Conservation (phyloP, 345 rosid genomes). For the Trapa incisa region DNA sequence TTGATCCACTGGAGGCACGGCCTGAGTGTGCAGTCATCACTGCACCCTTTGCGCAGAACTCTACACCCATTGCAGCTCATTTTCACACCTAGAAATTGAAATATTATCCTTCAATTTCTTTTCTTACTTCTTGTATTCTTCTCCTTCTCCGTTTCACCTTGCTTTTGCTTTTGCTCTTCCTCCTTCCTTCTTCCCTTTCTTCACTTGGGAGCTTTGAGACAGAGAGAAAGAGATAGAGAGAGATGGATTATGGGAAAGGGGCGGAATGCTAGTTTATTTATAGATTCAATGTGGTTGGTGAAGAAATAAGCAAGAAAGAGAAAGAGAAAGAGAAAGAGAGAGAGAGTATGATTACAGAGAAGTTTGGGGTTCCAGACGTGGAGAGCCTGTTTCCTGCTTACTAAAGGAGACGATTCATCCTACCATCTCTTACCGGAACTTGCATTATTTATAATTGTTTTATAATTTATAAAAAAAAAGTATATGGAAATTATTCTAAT, state of each 20-base stretch:
- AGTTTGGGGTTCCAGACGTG: neutral
- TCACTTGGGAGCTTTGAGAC: neutral
- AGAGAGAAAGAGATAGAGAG: neutral
- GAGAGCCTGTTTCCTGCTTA: neutral
- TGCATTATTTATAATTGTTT: no score
- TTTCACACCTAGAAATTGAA: neutral
- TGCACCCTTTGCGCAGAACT: slow-evolving; percentile 32
- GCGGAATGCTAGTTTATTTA: neutral
- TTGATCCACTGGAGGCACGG: slow-evolving; percentile 39
- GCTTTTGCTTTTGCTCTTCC: neutral
- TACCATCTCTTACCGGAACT: no score
- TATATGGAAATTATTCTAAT: no score
- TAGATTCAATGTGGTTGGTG: neutral
- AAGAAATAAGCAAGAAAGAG: neutral
- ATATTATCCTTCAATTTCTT: no score
- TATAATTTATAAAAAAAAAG: no score
- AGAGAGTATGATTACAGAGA: neutral
- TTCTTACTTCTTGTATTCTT: no score
- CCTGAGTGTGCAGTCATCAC: slow-evolving; percentile 28
- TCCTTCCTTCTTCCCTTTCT: neutral
- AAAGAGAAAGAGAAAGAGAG: no score
- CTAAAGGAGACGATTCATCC: neutral
- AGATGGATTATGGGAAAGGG: no score
- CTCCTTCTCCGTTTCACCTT: neutral
- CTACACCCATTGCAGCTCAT: slow-evolving; percentile 42